Evolutionary conservation across 192 early-diverging fungal genomes (phyloP), one percentile per base, ranked within the genome.

Genomic region (Backusella liffmaniae): DNA sequence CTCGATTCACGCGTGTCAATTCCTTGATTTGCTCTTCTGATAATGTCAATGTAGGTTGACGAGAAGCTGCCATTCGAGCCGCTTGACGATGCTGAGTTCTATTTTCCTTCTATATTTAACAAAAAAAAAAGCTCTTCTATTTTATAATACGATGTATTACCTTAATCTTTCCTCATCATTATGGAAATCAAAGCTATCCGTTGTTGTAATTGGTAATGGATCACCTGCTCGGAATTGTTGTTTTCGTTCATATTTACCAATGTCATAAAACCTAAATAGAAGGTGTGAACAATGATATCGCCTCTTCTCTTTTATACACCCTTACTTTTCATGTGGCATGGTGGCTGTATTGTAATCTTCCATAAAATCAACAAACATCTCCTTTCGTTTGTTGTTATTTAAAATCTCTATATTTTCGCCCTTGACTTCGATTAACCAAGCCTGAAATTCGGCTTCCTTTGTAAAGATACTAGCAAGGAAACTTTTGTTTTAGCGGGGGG

Each of bases 291-390:
- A 32, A 32, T 32, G 32, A 32, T 32, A 32, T 3, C 32, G 32
- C 32, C 3, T 32, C 32, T 32, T 32, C 2, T 32, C 32, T 32
- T 3, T 32, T 32, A 32, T 32, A 3, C 32, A 32, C 2, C 4
- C 12, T 12, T 76, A 83, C 77, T 89, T 89, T 75, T 86, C 85
- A 78, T 90, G 88, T 5, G 88, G 84, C 84, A 90, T 86, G 0
- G 88, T 90, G 10, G 86, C 88, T 4, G 88, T 90, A 41, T 90
- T 90, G 73, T 84, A 90, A 69, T 90, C 88, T 76, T 90, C 88
- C 85, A 90, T 88, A 73, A 88, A 90, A 18, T 84, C 84, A 13
- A 85, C 5, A 72, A 90, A 90, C 36, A 86, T 73, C 18, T 86
- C 80, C 72, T 90, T 90, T 72, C 84, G 80, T 56, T 85, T 84